These are phyloP conservation scores for Rosa hybrid DNA, from an alignment of 331 rosid species.

Conservation along the genomic window DNA sequence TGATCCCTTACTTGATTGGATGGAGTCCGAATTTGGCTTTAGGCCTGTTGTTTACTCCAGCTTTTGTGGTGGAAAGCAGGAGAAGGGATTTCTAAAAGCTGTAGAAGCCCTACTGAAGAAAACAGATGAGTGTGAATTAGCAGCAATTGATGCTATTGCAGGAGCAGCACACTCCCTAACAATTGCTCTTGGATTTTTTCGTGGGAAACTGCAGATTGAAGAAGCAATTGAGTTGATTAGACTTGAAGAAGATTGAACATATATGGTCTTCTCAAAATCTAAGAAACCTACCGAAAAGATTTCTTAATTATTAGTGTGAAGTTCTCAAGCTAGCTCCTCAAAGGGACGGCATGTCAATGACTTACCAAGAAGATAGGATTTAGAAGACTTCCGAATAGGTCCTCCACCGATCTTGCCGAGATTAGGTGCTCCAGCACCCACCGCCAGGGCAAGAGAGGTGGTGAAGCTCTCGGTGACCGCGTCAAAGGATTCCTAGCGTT, in stretches of 20 bases:
- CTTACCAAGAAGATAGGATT: too few relatives aligned
- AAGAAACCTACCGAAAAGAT: too few relatives aligned
- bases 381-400: too few relatives aligned
- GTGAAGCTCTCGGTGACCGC: too few relatives aligned
- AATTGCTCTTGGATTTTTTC: conserved; percentile 64
- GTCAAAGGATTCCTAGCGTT: too few relatives aligned
- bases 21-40: conserved; percentile 78
- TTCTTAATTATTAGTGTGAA: too few relatives aligned
- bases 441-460: too few relatives aligned
- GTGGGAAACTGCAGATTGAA: conserved; percentile 70
- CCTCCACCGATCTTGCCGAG: too few relatives aligned
- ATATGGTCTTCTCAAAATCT: too few relatives aligned
- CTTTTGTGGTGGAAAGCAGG: conserved; percentile 84
- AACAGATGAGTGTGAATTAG: conserved; percentile 84
- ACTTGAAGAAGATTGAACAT: conserved; percentile 74
- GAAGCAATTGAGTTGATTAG: conserved; percentile 83
- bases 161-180: conserved; percentile 72
- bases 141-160: conserved; percentile 85
- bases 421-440: too few relatives aligned
- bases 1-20: conserved; percentile 81
- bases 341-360: too few relatives aligned
- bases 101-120: conserved; percentile 59
- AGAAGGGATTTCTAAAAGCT: conserved; percentile 67
- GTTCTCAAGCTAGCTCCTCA: too few relatives aligned
- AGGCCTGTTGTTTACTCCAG: conserved; percentile 74